Evolutionary conservation across 306 rosid genomes (phyloP), one percentile per base, ranked within the genome.

Genomic region (Ceratonia siliqua): DNA sequence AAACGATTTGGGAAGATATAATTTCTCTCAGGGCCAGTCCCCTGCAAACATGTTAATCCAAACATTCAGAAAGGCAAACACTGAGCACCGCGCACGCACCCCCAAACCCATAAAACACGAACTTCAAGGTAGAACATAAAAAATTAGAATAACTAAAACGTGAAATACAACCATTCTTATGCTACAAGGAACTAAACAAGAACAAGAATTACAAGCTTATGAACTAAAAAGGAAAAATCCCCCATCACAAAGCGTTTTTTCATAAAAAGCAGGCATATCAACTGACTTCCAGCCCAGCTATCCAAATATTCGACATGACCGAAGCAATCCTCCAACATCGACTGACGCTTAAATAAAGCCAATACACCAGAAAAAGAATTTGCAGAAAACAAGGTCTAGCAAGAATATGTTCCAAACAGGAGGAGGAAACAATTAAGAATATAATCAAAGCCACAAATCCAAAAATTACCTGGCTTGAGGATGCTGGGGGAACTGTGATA

Each of bases 401-500:
- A 58, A 9, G 63, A 58, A 58, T 32, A 15, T 15, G 8, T 30
- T 30, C 6, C 22, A 41, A 36, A 36, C 30, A 62, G 10, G 2
- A 18, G n/a, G 67, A 17, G 8, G 5, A 33, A 2, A 33, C 12
- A 70, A 59, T 43, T 38, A 57, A 8, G 39, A 77, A 62, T 15
- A 45, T 1, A 80, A 57, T 8, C 35, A 71, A 22, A 62, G 48
- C 30, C 15, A 55, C 49, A 67, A 24, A 52, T 68, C 21, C 0
- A 70, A 71, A 32, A 65, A 25, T 62, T 75, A 94, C 99, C 97
- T 91, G 92, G 63, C 81, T 84, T 35, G 92, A 87, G 62, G 92
- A 85, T 52, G 89, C 74, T 10, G 86, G 74, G 45, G 82, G 79
- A 56, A 73, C 72, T 50, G 70, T n/a, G 46, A 67, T 90, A 64